Base-by-base conservation (phyloP, 2,329 filamentous ascomycete species). In the Albifimbria verrucaria region DNA sequence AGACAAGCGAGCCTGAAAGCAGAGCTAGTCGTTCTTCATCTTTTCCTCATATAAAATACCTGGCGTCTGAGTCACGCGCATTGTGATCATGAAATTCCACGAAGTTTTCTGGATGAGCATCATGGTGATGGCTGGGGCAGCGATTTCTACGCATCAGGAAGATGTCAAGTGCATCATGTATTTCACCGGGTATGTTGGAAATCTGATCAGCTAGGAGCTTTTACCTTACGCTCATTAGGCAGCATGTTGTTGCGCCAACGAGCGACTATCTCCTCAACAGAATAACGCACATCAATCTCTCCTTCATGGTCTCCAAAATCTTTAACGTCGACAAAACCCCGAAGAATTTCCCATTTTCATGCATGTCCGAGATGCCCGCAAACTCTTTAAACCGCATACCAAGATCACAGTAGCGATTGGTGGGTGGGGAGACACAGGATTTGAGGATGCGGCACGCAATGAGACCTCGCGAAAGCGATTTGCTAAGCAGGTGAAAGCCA, bases 341-440 rank as follows among this genome's bases (percentile, higher is more conserved):
- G 1, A 57, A 3, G 52, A 62, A 4, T 83, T 78, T 70, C 76
- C 79, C 1, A 66, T 86, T 6, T 85, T 85, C 59, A 80, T 76
- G 4, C 74, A 73, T 2, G 73, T 86, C 2, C 61, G 65, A 3
- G 65, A 73, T 12, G 73, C 78, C 17, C 79, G 83, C 5, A 54
- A 63, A 20, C 70, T 74, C 51, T 83, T 86, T 54, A 68, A 69
- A 7, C 54, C 68, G 0, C 74, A 73, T 23, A 85, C 85, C 20
- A 85, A 87, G 59, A 68, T 91, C 22, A 79, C 87, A 72, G 77
- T 91, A 32, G 87, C 88, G 18, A 83, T 92, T 56, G 88, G 88
- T 11, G 88, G 88, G 49, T 92, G 88, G 88, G 87, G 87, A 0
- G 85, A 90, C 55, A 85, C 80, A 1, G 87, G 86, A 0, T 91